A percentile compares a stretch with the other conserved stretches of the same genome.
phyloP scores from a whole-genome alignment of 2,329 filamentous ascomycete genomes.

The Claviceps sp. region DNA sequence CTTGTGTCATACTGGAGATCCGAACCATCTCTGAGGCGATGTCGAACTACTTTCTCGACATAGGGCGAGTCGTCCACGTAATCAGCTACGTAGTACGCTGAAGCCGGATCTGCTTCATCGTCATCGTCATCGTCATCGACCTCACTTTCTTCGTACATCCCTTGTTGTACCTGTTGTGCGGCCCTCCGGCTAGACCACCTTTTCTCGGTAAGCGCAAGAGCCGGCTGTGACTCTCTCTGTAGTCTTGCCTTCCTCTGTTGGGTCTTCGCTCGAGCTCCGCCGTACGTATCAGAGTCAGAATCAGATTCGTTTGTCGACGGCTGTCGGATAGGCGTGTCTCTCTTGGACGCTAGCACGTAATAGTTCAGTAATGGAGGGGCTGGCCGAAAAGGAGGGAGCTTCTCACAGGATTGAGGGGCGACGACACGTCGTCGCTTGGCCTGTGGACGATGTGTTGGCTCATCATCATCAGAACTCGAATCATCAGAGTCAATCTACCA shows the following conservation, averaged over 20 bases:
- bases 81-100: conserved; percentile 55
- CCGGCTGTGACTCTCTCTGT: conserved; percentile 53
- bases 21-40: conserved; percentile 60
- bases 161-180: conserved; percentile 56
- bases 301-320: conserved; percentile 48
- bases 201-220: conserved; percentile 61
- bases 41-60: conserved; percentile 83
- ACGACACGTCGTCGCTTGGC: conserved; percentile 57
- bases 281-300: conserved; percentile 67
- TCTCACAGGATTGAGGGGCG: conserved; percentile 49
- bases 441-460: conserved; percentile 41
- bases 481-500: conserved; percentile 40
- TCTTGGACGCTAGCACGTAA: conserved; percentile 39
- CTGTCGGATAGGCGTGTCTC: conserved; percentile 40
- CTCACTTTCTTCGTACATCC: conserved; percentile 49
- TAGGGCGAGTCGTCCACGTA: conserved; percentile 69
- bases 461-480: conserved; percentile 60
- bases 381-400: neutral
- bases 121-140: conserved; percentile 48
- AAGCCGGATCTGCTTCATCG: conserved; percentile 40
- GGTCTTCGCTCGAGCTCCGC: conserved; percentile 57
- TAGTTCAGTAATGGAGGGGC: neutral
- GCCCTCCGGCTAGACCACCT: conserved; percentile 84
- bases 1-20: conserved; percentile 43
- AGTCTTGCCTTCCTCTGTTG: conserved; percentile 66